phyloP scores from a whole-genome alignment of 805 yeast genomes.

The Candida orba region DNA sequence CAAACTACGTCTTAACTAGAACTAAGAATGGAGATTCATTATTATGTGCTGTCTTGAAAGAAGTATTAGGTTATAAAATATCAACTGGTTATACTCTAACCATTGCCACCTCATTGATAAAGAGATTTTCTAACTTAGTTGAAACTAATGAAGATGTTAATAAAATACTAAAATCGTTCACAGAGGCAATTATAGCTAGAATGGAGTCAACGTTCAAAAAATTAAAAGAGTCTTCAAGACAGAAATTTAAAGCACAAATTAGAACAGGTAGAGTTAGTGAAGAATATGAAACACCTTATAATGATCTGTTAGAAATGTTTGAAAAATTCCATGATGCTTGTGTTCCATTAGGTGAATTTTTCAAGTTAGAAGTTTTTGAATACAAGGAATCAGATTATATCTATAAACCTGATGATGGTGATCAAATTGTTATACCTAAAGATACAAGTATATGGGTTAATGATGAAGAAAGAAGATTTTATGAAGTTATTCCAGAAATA shows the following conservation, averaged over 20 bases:
- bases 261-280: slow-evolving; percentile 54
- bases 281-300: slow-evolving; percentile 31
- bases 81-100: slow-evolving; percentile 28
- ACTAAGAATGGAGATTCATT: slow-evolving; percentile 31
- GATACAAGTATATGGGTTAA: slow-evolving; percentile 50
- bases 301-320: slow-evolving; percentile 27
- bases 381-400: slow-evolving; percentile 23
- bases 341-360: slow-evolving; percentile 35
- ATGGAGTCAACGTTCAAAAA: slow-evolving; percentile 31
- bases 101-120: slow-evolving; percentile 42
- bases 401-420: slow-evolving; percentile 19
- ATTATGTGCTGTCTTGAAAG: slow-evolving; percentile 37
- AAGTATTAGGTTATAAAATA: slow-evolving; percentile 35
- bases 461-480: slow-evolving; percentile 57
- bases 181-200: slow-evolving; percentile 34
- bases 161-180: slow-evolving; percentile 33
- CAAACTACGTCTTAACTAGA: slow-evolving; percentile 34
- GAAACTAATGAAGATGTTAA: slow-evolving; percentile 22
- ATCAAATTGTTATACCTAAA: slow-evolving; percentile 23
- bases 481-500: slow-evolving; percentile 45
- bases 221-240: slow-evolving; percentile 29
- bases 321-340: slow-evolving; percentile 39
- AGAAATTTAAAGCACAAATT: slow-evolving; percentile 49
- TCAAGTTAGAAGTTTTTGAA: slow-evolving; percentile 33
- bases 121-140: slow-evolving; percentile 35